phyloP scores from a whole-genome alignment of 352 stramenopile genomes.

The Phytopythium ostracodes region DNA sequence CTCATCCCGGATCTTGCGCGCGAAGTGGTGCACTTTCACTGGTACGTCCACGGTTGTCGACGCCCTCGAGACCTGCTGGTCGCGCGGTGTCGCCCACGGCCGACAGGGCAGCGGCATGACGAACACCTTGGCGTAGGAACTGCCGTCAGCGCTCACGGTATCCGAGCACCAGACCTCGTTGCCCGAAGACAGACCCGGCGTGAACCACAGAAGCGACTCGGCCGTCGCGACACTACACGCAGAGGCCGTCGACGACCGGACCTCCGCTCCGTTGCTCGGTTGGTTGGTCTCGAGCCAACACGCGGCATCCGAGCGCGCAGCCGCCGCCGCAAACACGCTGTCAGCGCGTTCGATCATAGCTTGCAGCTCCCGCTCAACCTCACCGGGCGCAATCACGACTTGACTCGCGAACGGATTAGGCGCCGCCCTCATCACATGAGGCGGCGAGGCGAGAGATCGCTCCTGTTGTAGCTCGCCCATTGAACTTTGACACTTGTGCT shows the following conservation, averaged over 20 bases:
- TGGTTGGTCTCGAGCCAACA: background rate
- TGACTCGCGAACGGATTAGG: background rate
- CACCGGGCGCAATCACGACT: background rate
- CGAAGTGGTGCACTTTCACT: background rate
- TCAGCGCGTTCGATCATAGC: background rate
- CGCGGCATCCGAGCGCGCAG: background rate
- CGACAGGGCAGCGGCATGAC: background rate
- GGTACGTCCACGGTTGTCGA: background rate
- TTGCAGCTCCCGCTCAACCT: background rate
- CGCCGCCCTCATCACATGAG: too few species aligned
- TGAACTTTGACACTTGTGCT: background rate
- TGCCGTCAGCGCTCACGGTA: background rate
- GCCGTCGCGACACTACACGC: background rate
- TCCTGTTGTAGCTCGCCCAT: background rate
- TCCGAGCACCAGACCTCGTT: background rate
- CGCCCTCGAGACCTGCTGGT: background rate
- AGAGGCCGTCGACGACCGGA: constrained; percentile 1
- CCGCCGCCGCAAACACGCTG: background rate
- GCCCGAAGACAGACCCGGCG: background rate
- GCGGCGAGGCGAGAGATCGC: background rate
- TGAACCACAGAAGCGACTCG: background rate
- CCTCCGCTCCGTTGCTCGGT: background rate
- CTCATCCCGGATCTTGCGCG: background rate
- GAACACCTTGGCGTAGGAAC: background rate
- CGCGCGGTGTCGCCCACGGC: background rate